Evolutionary conservation across 176 grass and related monocot genomes (phyloP).

Genomic region (Cenchrus purpureus): DNA sequence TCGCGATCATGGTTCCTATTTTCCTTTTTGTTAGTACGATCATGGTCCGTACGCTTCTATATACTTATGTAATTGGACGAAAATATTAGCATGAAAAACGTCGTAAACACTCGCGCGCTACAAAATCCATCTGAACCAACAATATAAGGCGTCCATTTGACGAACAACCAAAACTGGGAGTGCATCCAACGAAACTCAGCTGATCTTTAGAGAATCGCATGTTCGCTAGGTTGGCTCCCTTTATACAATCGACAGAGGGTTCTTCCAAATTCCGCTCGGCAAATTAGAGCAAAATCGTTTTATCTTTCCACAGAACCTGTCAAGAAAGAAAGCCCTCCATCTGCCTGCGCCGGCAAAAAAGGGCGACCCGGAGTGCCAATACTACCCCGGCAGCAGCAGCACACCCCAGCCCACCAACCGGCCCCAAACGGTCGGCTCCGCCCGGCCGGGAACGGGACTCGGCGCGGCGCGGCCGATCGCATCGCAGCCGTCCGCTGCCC

Average conservation of each 20-base stretch:
- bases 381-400: slow-evolving; percentile 19
- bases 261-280: background rate
- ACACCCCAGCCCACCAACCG: background rate
- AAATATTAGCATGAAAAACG: background rate
- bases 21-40: background rate
- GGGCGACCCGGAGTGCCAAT: background rate
- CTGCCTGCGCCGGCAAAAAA: background rate
- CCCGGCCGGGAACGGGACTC: background rate
- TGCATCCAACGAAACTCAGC: background rate
- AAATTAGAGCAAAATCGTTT: background rate
- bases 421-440: slow-evolving; percentile 21
- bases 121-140: background rate
- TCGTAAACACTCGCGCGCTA: background rate
- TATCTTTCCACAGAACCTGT: background rate
- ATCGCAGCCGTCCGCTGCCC: slow-evolving; percentile 37
- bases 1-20: background rate
- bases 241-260: background rate
- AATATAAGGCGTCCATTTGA: background rate
- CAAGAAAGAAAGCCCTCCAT: background rate
- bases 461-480: background rate
- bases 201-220: background rate
- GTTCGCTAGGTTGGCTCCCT: background rate
- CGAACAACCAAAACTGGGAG: background rate
- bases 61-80: background rate
- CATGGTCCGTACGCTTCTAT: too few species aligned